Base-by-base conservation (phyloP, 2,329 filamentous ascomycete genomes). In the Botryosphaeria dothidea region DNA sequence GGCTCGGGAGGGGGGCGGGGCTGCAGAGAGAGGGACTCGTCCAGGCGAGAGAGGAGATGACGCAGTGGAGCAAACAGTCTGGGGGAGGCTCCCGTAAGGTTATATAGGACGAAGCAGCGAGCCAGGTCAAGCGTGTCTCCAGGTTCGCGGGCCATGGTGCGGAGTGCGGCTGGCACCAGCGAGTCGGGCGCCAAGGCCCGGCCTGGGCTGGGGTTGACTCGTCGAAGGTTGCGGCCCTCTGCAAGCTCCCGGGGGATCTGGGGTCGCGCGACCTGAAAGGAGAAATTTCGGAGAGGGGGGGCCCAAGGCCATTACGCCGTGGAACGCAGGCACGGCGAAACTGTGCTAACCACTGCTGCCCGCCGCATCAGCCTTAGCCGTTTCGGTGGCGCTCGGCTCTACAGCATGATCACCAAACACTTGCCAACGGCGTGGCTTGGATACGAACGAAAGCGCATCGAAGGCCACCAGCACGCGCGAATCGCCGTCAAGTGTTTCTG, bases 201-300 rank as follows among this genome's bases (percentile, higher is more conserved):
- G 3, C 29, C 46, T 6, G 49, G 29, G 34, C 34, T 41, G 52
- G 52, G 52, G 34, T 56, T 29, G 52, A 19, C 31, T n/a, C 21
- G 52, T 56, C 19, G 45, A 49, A 49, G 36, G 36, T 43, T 25
- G 51, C 36, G 36, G 54, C 13, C 19, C 36, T 21, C 9, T 27
- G 6, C 23, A 31, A 19, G 38, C 17, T 4, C 23, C 54, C 54
- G 54, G 54, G 54, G 54, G 19, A 43, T 41, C 54, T 57, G 54
- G 54, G 54, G 54, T 57, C 36, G 17, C 4, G 13, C 23, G 3
- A 1, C 17, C 19, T 29, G 21, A 23, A 45, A 57, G 54, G 54
- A 57, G 54, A 57, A 57, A 57, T 57, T 57, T 57, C 54, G 52
- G 52, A 57, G 52, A 57, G 52, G 25, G 36, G 31, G 4, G 52